Conservation (phyloP, 345 rosid genomes). For the Clausena lansium region DNA sequence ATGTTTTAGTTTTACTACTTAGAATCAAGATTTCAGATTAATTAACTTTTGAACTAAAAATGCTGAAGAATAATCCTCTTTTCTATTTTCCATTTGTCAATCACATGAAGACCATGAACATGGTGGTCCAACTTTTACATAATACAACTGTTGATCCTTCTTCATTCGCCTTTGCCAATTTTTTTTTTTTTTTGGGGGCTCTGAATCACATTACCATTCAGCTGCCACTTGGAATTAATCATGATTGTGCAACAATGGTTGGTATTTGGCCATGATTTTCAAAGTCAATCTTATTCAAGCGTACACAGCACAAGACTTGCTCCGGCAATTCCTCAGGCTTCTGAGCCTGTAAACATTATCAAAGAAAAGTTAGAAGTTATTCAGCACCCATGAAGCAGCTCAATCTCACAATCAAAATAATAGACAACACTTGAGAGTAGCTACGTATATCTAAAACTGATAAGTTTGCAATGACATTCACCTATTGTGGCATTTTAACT, state of each 20-base stretch:
- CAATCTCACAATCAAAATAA: too few relatives aligned
- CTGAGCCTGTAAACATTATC: conserved; percentile 51
- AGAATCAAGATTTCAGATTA: neutral
- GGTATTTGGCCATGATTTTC: conserved; percentile 73
- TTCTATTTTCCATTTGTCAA: conserved; percentile 1
- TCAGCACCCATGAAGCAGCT: neutral
- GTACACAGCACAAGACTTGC: conserved; percentile 68
- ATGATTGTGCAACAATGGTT: conserved; percentile 43
- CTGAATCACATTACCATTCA: neutral
- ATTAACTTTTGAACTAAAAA: neutral
- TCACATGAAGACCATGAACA: neutral
- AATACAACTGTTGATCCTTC: neutral
- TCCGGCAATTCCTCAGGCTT: conserved; percentile 85
- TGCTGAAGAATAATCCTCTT: neutral
- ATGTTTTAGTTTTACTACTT: neutral
- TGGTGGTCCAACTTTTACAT: neutral
- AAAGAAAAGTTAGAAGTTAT: neutral
- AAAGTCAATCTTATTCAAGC: conserved; percentile 69
- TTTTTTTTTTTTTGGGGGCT: neutral
- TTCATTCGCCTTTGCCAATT: neutral
- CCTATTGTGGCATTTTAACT: neutral
- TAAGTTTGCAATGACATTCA: neutral
- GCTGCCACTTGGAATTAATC: conserved; percentile 20
- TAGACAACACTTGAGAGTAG: neutral
- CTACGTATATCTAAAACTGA: neutral